Evolutionary conservation across 805 yeast species (phyloP), one percentile per base, ranked within the genome.

Genomic region (Candida ficus): DNA sequence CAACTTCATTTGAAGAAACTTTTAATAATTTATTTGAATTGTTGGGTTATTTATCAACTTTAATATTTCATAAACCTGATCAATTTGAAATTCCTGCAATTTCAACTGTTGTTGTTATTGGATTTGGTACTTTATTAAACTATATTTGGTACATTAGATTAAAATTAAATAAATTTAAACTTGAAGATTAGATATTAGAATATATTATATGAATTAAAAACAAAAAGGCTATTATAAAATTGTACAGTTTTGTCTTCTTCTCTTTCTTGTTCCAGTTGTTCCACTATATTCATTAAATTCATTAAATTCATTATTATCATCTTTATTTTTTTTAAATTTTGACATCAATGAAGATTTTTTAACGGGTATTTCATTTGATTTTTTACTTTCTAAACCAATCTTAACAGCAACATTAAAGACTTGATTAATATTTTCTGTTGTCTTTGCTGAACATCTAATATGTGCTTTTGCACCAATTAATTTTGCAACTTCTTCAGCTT

Each of bases 361-460:
- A n/a, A n/a, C n/a, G n/a, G n/a, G n/a, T n/a, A n/a, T n/a, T n/a
- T n/a, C n/a, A n/a, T n/a, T n/a, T n/a, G n/a, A n/a, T n/a, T n/a
- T n/a, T n/a, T n/a, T n/a, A 29, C n/a, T 18, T 23, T 39, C 43
- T 37, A 63, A 42, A 2, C 58, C 61, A 4, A 54, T 46, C 17
- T 48, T 44, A 21, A 65, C 53, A 4, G 87, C 87, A 35, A 70
- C 64, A 52, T 82, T 73, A 58, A 90, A 89, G 2, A 88, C 80
- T 26, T 76, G 74, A 36, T 67, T 66, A 9, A 90, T 76, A 42
- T 87, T 85, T 42, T 72, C 69, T 68, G 78, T 77, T 16, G 73
- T 66, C 49, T 78, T 81, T 5, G 96, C 87, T 7, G 95, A 84
- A 57, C 95, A 87, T 58, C 83, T 84, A 38, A 86, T 61, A 57